These are phyloP conservation scores for Geranium brycei DNA, from an alignment of 345 rosid genomes.

Conservation along the genomic window DNA sequence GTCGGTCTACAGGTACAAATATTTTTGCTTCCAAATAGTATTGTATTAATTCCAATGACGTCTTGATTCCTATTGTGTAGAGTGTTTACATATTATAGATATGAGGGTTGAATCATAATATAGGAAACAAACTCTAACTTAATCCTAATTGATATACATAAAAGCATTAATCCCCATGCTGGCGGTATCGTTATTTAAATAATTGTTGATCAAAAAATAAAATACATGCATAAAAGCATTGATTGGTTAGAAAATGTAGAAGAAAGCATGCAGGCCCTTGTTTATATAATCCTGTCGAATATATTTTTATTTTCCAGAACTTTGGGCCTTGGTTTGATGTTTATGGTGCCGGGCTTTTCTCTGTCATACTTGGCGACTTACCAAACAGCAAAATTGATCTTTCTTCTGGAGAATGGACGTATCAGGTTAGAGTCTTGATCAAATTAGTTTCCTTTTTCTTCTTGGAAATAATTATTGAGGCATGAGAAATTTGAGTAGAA, in stretches of 20 bases:
- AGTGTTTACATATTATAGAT: no score
- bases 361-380: slow-evolving; percentile 20
- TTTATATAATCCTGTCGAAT: not conserved
- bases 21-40: not conserved
- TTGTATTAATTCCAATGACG: not conserved
- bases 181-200: no score
- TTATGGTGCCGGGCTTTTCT: slow-evolving; percentile 38
- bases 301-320: slow-evolving; percentile 21
- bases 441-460: not conserved
- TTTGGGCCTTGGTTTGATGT: slow-evolving; percentile 57
- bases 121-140: no score
- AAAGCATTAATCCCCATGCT: no score
- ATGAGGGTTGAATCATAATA: no score
- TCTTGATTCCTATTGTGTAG: no score
- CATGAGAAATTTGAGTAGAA: not conserved
- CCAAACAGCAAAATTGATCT: slow-evolving; percentile 21
- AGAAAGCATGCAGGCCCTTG: no score
- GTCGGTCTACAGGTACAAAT: slow-evolving; percentile 43
- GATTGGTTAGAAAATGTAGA: no score
- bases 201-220: no score
- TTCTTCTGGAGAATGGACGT: slow-evolving; percentile 36
- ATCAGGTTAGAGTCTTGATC: slow-evolving; percentile 30
- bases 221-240: no score
- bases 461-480: no score
- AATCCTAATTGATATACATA: no score